A percentile compares a stretch with the other conserved stretches of the same genome.
Conservation (phyloP, 2,329 filamentous ascomycete genomes). For the Mollisiaceae sp. region DNA sequence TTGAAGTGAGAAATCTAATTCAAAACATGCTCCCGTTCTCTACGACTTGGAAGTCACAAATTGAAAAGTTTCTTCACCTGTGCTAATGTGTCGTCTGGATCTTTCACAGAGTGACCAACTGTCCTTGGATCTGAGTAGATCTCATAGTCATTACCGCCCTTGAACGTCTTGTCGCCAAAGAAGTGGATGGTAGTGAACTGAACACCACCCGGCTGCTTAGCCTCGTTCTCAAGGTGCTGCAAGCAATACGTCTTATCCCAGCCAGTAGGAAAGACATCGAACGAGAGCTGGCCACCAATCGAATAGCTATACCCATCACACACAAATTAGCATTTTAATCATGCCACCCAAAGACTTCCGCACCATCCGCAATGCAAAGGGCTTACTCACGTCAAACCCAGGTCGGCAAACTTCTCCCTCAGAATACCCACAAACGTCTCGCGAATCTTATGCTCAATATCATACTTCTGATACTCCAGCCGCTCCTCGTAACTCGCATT, state of each 20-base stretch:
- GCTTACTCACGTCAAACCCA: slow-evolving; percentile 77
- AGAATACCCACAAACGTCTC: slow-evolving; percentile 77
- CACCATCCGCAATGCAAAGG: slow-evolving; percentile 14
- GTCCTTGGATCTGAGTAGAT: slow-evolving; percentile 85
- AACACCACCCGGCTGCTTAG: slow-evolving; percentile 69
- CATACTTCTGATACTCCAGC: slow-evolving; percentile 80
- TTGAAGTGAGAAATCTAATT: slow-evolving; percentile 6
- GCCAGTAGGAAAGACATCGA: slow-evolving; percentile 94
- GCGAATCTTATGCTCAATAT: slow-evolving; percentile 77
- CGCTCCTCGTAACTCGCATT: slow-evolving; percentile 85
- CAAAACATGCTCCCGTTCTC: background rate
- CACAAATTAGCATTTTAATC: background rate
- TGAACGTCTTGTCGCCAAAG: slow-evolving; percentile 94
- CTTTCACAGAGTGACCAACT: slow-evolving; percentile 81
- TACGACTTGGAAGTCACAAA: slow-evolving; percentile 52
- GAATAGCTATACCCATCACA: slow-evolving; percentile 67
- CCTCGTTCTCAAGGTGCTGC: slow-evolving; percentile 82
- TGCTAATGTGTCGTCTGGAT: slow-evolving; percentile 80
- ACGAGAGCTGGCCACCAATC: slow-evolving; percentile 96
- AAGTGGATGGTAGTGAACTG: slow-evolving; percentile 91
- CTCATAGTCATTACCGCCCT: slow-evolving; percentile 95
- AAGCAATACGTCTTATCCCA: slow-evolving; percentile 99
- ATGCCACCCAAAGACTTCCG: background rate
- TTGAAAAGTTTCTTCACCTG: slow-evolving; percentile 83
- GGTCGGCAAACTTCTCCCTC: slow-evolving; percentile 80